These are phyloP conservation scores for Hemisphaericaspora nanyangensis DNA, from an alignment of 805 yeast genomes.

Conservation along the genomic window DNA sequence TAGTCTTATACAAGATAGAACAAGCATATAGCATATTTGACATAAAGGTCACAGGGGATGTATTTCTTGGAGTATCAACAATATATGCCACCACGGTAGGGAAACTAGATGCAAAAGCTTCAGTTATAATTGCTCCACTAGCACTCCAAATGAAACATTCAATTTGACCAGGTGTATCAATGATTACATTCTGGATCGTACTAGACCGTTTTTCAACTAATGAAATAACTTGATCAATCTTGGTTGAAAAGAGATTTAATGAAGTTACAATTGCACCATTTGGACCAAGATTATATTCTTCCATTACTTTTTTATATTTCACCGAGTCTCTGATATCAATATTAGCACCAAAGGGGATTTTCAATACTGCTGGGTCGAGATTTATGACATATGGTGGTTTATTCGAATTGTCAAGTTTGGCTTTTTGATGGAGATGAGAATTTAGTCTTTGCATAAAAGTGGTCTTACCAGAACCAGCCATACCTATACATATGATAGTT, in stretches of 20 bases:
- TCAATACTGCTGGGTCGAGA: constrained; percentile 93
- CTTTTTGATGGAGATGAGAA: constrained; percentile 74
- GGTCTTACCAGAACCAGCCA: constrained; percentile 84
- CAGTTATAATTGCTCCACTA: constrained; percentile 93
- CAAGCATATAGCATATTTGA: constrained; percentile 98
- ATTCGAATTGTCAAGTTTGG: no score
- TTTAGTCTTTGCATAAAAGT: constrained; percentile 95
- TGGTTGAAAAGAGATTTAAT: constrained; percentile 85
- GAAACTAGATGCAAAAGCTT: constrained; percentile 90
- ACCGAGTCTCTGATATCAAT: constrained; percentile 96
- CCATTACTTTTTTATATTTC: constrained; percentile 95
- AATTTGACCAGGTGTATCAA: constrained; percentile 98
- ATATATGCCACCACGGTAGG: constrained; percentile 96
- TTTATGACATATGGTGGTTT: constrained; percentile 88
- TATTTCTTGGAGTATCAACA: constrained; percentile 92
- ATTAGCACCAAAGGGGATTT: constrained; percentile 90
- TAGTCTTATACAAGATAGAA: constrained; percentile 91
- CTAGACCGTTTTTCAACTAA: constrained; percentile 75
- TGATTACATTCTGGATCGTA: constrained; percentile 61
- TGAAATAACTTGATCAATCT: constrained; percentile 89
- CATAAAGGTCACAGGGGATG: constrained; percentile 95
- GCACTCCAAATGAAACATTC: constrained; percentile 99
- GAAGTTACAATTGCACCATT: constrained; percentile 98
- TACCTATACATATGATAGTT: constrained; percentile 46
- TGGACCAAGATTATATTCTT: constrained; percentile 91